Evolutionary conservation across 768 basidiomycete species (phyloP).

Genomic region (Mycena filopes): DNA sequence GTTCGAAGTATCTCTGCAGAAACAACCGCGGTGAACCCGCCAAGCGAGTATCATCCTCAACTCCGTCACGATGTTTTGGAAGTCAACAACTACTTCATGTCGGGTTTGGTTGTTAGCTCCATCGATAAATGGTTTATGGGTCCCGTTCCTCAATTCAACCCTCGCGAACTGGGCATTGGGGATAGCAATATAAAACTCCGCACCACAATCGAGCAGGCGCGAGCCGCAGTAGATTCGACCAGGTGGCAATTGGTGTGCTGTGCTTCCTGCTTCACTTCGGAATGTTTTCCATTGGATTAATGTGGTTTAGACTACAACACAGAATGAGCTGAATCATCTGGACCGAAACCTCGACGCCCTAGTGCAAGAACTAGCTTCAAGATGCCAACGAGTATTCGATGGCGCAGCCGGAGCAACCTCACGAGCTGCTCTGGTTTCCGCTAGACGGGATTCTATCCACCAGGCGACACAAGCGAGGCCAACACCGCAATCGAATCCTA

Average conservation of each 20-base stretch:
- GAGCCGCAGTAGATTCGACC: constrained; percentile 56
- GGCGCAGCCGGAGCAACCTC: constrained; percentile 71
- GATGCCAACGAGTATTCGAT: constrained; percentile 71
- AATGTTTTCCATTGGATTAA: constrained; percentile 42
- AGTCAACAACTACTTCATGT: constrained; percentile 82
- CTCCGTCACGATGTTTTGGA: constrained; percentile 80
- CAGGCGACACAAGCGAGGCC: constrained; percentile 46
- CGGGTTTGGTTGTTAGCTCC: constrained; percentile 71
- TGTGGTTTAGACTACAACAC: constrained; percentile 54
- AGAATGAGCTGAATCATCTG: constrained; percentile 64
- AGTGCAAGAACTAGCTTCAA: constrained; percentile 66
- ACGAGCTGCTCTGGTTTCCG: constrained; percentile 64
- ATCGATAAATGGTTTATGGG: constrained; percentile 88
- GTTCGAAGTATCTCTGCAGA: constrained; percentile 44
- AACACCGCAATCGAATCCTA: constrained; percentile 41
- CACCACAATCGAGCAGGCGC: constrained; percentile 59
- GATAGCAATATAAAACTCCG: constrained; percentile 47
- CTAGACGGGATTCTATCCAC: constrained; percentile 37
- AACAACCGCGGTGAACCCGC: constrained; percentile 61
- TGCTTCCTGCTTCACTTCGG: constrained; percentile 32
- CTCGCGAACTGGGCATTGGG: constrained; percentile 60
- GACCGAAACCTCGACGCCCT: constrained; percentile 78
- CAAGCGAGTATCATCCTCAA: constrained; percentile 60
- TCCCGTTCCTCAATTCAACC: constrained; percentile 61
- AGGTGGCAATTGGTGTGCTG: constrained; percentile 65